These are phyloP conservation scores for Berkeleyomyces basicola DNA, from an alignment of 2,329 filamentous ascomycete species.

Conservation along the genomic window DNA sequence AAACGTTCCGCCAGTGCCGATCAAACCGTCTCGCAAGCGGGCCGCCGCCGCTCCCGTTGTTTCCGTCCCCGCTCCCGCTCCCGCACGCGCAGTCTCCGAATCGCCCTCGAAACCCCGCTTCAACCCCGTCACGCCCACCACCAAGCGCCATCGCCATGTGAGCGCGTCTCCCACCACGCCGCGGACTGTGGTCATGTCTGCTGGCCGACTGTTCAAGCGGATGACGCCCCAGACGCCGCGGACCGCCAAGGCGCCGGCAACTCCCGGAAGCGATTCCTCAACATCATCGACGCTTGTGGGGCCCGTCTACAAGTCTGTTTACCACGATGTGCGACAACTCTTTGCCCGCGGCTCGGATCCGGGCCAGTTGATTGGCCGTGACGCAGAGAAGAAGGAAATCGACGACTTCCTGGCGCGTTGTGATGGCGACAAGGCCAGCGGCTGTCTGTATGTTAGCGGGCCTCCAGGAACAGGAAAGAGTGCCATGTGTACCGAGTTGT, in stretches of 20 bases:
- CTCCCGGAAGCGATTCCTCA: conserved; percentile 2
- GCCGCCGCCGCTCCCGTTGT: not conserved
- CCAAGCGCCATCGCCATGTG: conserved; percentile 68
- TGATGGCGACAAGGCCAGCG: conserved; percentile 42
- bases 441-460: conserved; percentile 87
- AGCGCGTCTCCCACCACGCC: conserved; percentile 60
- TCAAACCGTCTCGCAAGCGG: not conserved
- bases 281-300: not conserved
- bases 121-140: conserved; percentile 48
- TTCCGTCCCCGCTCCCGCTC: not conserved
- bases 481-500: conserved; percentile 73
- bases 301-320: conserved; percentile 40
- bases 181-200: conserved; percentile 64
- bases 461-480: conserved; percentile 95
- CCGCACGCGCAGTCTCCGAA: not conserved
- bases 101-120: conserved; percentile 11
- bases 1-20: conserved; percentile 5
- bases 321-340: conserved; percentile 71
- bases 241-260: conserved; percentile 1
- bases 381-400: conserved; percentile 49
- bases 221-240: conserved; percentile 57
- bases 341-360: conserved; percentile 69
- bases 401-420: conserved; percentile 50
- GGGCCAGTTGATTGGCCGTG: conserved; percentile 60
- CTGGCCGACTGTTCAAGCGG: conserved; percentile 58